phyloP scores from a whole-genome alignment of 148 eudicot genomes.

The Fallopia convolvulus region DNA sequence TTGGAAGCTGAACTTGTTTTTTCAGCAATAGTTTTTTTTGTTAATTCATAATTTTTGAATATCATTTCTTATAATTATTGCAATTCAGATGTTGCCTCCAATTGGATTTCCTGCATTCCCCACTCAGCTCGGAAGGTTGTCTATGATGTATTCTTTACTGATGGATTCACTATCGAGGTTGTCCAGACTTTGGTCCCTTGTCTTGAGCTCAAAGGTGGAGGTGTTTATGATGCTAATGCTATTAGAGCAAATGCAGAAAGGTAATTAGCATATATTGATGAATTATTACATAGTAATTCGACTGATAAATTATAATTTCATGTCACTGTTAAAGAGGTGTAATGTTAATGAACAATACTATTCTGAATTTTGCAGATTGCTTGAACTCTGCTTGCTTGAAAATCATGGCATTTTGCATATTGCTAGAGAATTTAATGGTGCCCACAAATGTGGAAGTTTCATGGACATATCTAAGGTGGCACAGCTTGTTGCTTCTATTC shows the following conservation, averaged over 20 bases:
- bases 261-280: conserved; percentile 23
- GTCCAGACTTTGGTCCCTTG: conserved; percentile 68
- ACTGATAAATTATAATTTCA: background rate
- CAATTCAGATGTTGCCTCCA: conserved; percentile 74
- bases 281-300: background rate
- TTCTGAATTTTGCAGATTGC: conserved; percentile 41
- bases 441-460: conserved; percentile 27
- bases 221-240: conserved; percentile 27
- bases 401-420: conserved; percentile 53
- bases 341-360: background rate
- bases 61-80: background rate
- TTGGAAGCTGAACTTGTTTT: background rate
- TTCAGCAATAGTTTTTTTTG: background rate
- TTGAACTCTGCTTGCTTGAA: conserved; percentile 66
- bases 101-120: conserved; percentile 82
- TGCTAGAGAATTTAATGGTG: conserved; percentile 44
- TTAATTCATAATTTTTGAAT: background rate
- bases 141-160: conserved; percentile 69
- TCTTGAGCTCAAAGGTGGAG: conserved; percentile 37
- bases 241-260: conserved; percentile 79
- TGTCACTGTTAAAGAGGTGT: background rate
- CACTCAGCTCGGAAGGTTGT: conserved; percentile 64
- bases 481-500: conserved; percentile 81
- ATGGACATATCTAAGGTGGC: conserved; percentile 43
- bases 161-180: conserved; percentile 54